These are phyloP conservation scores for Macrocybe sp. DNA, from an alignment of 1,284 basidiomycete species.

Conservation along the genomic window DNA sequence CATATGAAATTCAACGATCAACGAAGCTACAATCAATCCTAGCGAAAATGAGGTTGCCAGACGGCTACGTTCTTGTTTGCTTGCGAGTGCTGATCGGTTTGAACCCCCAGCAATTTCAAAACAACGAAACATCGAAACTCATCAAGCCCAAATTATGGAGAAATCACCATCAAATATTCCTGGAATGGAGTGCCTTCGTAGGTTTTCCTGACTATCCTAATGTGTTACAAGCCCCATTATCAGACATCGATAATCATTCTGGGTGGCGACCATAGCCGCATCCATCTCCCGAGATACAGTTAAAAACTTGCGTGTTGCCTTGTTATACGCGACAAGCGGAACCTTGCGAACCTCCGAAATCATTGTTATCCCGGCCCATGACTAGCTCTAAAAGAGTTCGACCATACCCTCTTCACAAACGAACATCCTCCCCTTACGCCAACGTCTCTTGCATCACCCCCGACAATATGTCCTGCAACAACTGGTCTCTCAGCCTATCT, in stretches of 20 bases:
- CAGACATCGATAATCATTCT: constrained; percentile 1
- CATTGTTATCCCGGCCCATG: constrained; percentile 32
- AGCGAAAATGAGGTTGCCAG: too few relatives aligned
- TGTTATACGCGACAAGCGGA: constrained; percentile 40
- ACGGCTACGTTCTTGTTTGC: too few relatives aligned
- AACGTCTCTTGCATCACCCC: constrained; percentile 7
- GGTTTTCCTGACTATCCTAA: too few relatives aligned
- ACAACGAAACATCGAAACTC: too few relatives aligned
- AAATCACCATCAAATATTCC: too few relatives aligned
- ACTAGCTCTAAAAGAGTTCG: constrained; percentile 31
- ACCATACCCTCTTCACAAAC: constrained; percentile 28
- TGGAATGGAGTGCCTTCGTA: too few relatives aligned
- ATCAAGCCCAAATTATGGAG: too few relatives aligned
- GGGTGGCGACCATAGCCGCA: constrained; percentile 7
- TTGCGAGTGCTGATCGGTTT: too few relatives aligned
- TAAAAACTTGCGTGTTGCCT: constrained; percentile 24
- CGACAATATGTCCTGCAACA: constrained; percentile 15
- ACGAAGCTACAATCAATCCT: too few relatives aligned
- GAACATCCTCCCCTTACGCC: constrained; percentile 26
- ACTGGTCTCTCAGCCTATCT: constrained; percentile 22
- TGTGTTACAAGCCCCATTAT: not conserved
- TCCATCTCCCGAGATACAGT: constrained; percentile 29
- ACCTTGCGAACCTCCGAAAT: constrained; percentile 27
- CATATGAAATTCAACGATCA: too few relatives aligned
- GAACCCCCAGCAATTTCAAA: too few relatives aligned